phyloP scores from a whole-genome alignment of 1,139 yeast genomes.

The Scheffersomyces titani region DNA sequence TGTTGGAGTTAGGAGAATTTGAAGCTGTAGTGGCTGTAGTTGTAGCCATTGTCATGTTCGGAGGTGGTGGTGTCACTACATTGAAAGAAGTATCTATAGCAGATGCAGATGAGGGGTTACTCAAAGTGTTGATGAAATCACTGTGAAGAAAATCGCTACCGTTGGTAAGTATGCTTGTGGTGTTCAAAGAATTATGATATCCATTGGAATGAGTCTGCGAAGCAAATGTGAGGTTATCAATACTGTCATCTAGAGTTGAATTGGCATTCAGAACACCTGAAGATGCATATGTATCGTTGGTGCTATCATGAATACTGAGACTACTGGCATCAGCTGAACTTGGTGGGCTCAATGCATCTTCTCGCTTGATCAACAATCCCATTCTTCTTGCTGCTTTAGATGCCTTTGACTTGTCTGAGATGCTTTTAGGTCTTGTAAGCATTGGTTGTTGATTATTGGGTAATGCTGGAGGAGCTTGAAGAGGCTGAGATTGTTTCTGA shows the following conservation, averaged over 20 bases:
- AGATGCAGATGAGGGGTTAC: constrained; percentile 22
- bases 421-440: constrained; percentile 49
- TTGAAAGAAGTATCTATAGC: constrained; percentile 27
- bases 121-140: constrained; percentile 8
- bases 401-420: constrained; percentile 60
- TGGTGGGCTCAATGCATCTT: constrained; percentile 17
- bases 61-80: constrained; percentile 19
- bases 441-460: constrained; percentile 16
- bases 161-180: neutral
- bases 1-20: constrained; percentile 17
- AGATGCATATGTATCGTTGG: neutral
- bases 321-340: neutral
- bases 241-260: neutral
- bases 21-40: constrained; percentile 18
- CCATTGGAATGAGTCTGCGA: neutral
- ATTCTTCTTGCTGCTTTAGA: constrained; percentile 61
- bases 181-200: neutral
- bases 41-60: constrained; percentile 14
- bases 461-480: constrained; percentile 4
- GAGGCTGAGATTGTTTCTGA: constrained; percentile 6
- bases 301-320: neutral
- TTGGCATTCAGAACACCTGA: neutral
- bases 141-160: neutral
- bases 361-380: constrained; percentile 63
- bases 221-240: neutral